Evolutionary conservation across 176 grass and related monocot genomes (phyloP), one percentile per base, ranked within the genome.

Genomic region (Avena eriantha): DNA sequence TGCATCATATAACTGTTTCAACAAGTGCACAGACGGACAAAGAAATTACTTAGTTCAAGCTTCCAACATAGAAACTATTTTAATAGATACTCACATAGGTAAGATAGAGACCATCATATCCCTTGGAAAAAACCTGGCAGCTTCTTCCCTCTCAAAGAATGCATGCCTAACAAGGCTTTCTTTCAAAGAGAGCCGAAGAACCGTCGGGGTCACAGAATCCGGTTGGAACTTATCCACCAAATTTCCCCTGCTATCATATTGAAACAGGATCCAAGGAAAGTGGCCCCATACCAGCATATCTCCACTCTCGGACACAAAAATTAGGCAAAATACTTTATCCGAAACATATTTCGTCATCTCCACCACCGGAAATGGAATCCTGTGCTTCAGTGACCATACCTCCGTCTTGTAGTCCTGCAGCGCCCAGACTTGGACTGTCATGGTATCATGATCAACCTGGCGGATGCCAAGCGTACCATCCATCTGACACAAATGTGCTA

Each of bases 121-220:
- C 71, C 71, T 49, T 22, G 21, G 21, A 74, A 26, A 47, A 24
- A 74, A 8, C 71, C 5, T 16, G 45, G 71, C 43, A 24, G 1
- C 45, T 46, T 74, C 46, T 66, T 23, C 33, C 17, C 19, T 53
- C 14, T 54, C 13, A 16, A 86, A 86, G 33, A 78, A 78, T 0
- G 3, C 4, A 86, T 86, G 84, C 14, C 15, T 69, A 22, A 69
- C 19, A 56, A 85, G 73, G 49, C 74, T 85, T 78, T 78, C 61
- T 56, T 78, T 78, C 33, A 56, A 78, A 35, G 47, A 19, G 11
- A 56, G 10, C 13, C 9, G 14, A 21, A 23, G 46, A 41, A 23
- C 13, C 10, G 0, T 1, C 39, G 47, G 9, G 8, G 0, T 6
- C 67, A 46, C 10, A 3, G 3, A 8, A 23, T 19, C 4, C 34